A percentile compares a stretch with the other conserved stretches of the same genome.
Conservation (phyloP, 2,329 filamentous ascomycete genomes). For the Pseudogymnoascus sp. region DNA sequence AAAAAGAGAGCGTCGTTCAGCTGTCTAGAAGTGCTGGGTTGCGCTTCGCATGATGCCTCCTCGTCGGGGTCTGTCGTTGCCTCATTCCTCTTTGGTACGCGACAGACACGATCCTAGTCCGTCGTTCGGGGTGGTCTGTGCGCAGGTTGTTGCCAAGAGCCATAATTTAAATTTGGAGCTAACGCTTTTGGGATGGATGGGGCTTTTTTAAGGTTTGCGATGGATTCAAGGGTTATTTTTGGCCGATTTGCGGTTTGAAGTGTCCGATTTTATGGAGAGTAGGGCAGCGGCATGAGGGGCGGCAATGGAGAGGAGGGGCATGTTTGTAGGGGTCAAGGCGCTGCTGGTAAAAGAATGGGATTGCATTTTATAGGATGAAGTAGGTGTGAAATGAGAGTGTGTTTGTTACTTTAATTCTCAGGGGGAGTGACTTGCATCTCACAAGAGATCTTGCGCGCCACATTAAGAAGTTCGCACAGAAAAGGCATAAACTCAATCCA, state of each 20-base stretch:
- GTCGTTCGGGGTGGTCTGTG: background rate
- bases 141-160: background rate
- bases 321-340: background rate
- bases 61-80: background rate
- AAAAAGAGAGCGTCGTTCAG: background rate
- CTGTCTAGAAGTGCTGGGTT: background rate
- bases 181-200: background rate
- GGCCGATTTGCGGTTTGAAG: background rate
- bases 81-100: background rate
- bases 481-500: background rate
- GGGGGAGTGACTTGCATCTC: background rate
- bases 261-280: background rate
- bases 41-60: background rate
- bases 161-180: background rate
- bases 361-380: background rate
- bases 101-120: background rate
- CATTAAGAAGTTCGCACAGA: background rate
- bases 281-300: background rate
- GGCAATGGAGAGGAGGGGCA: background rate
- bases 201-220: slow-evolving; percentile 2
- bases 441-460: background rate
- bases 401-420: background rate
- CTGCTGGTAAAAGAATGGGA: background rate
- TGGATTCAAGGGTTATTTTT: background rate
- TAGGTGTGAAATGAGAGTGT: background rate